Percentiles rank a stretch among this genome's conserved stretches.
These are phyloP conservation scores for Ormosia semicastrata DNA, from an alignment of 306 rosid species.

Conservation along the genomic window DNA sequence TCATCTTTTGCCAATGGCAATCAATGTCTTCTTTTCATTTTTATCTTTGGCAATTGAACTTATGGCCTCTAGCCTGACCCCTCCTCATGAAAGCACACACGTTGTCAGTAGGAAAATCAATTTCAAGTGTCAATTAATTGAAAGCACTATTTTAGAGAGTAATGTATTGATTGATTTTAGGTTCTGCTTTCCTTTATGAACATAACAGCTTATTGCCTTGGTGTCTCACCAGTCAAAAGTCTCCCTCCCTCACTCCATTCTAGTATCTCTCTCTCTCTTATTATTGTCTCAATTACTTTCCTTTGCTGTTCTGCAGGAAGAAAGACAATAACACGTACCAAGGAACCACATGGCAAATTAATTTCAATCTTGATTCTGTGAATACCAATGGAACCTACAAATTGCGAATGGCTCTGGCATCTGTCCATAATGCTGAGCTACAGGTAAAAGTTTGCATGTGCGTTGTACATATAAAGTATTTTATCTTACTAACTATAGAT, in stretches of 20 bases:
- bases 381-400: constrained; percentile 38
- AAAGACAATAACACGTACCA: constrained; percentile 50
- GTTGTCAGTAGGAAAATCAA: background rate
- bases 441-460: constrained; percentile 38
- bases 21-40: background rate
- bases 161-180: background rate
- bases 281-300: background rate
- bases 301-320: constrained; percentile 41
- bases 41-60: background rate
- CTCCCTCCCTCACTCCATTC: background rate
- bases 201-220: background rate
- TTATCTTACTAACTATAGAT: background rate
- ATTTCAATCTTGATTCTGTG: constrained; percentile 52
- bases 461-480: background rate
- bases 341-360: constrained; percentile 79
- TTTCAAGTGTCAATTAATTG: background rate
- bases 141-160: background rate
- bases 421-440: constrained; percentile 57
- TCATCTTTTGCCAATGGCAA: background rate
- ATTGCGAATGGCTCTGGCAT: constrained; percentile 71
- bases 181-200: background rate
- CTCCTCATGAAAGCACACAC: background rate
- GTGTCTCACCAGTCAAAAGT: background rate
- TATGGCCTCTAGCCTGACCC: background rate
- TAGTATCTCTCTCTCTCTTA: background rate